Percentiles rank a stretch among this genome's conserved stretches.
phyloP scores from a whole-genome alignment of 2,329 filamentous ascomycete genomes.

The Thermothelomyces thermophilus region DNA sequence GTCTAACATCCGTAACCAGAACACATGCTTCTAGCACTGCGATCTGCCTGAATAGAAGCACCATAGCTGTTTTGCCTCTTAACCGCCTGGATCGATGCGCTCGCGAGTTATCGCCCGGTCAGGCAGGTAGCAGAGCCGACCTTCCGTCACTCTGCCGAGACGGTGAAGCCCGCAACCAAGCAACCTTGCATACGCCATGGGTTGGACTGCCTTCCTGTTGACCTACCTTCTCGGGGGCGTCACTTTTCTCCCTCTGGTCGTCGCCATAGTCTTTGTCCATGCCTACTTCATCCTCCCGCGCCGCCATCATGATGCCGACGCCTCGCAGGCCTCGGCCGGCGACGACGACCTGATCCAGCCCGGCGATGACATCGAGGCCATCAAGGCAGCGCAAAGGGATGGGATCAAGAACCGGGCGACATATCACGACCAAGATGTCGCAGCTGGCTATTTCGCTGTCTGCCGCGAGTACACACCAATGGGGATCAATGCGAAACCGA shows the following conservation, averaged over 20 bases:
- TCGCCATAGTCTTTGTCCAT: slow-evolving; percentile 56
- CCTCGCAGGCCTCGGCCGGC: slow-evolving; percentile 22
- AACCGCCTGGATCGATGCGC: slow-evolving; percentile 20
- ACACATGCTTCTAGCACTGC: slow-evolving; percentile 1
- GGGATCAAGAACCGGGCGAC: slow-evolving; percentile 48
- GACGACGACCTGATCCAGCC: slow-evolving; percentile 45
- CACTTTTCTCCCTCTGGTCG: slow-evolving; percentile 73
- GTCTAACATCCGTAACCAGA: slow-evolving; percentile 8
- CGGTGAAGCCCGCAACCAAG: slow-evolving; percentile 1
- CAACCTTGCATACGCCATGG: slow-evolving; percentile 35
- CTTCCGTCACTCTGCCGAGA: slow-evolving; percentile 11
- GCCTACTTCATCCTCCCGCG: slow-evolving; percentile 62
- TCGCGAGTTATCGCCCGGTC: slow-evolving; percentile 9
- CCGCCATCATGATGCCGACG: slow-evolving; percentile 37
- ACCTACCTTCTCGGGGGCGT: slow-evolving; percentile 81
- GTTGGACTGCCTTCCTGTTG: slow-evolving; percentile 55
- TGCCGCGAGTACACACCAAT: slow-evolving; percentile 88
- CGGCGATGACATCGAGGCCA: slow-evolving; percentile 57
- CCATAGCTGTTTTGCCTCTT: neutral
- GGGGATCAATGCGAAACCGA: slow-evolving; percentile 86
- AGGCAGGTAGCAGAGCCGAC: slow-evolving; percentile 23
- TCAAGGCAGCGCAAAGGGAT: slow-evolving; percentile 57
- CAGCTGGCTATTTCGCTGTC: slow-evolving; percentile 91
- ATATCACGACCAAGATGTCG: slow-evolving; percentile 65
- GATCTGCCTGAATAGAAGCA: neutral